Evolutionary conservation across 2,329 filamentous ascomycete genomes (phyloP).

Genomic region (Cyanodermella asteris): DNA sequence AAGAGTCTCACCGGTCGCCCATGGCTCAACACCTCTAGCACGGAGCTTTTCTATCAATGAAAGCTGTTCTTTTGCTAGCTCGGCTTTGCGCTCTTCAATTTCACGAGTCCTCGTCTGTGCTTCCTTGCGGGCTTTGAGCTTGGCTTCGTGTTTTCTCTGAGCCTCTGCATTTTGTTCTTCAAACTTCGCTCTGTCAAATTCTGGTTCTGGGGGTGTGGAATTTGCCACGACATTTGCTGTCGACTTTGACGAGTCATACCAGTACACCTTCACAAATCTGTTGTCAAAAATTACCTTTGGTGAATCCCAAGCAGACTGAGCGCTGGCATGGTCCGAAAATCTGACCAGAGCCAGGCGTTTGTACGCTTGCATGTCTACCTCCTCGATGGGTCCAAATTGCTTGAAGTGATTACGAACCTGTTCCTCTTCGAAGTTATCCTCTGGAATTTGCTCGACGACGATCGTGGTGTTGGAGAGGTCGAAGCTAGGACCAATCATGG

Average conservation of each 20-base stretch:
- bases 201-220: slow-evolving; percentile 17
- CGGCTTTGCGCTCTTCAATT: slow-evolving; percentile 29
- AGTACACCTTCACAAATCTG: slow-evolving; percentile 42
- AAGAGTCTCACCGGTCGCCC: slow-evolving; percentile 5
- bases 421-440: slow-evolving; percentile 32
- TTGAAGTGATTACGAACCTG: slow-evolving; percentile 34
- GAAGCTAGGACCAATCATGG: slow-evolving; percentile 27
- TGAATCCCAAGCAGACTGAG: slow-evolving; percentile 33
- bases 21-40: slow-evolving; percentile 14
- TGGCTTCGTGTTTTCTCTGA: slow-evolving; percentile 33
- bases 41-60: slow-evolving; percentile 27
- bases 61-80: slow-evolving; percentile 30
- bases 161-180: slow-evolving; percentile 32
- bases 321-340: slow-evolving; percentile 28
- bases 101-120: slow-evolving; percentile 27
- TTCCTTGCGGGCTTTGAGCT: slow-evolving; percentile 28
- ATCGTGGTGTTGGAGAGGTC: slow-evolving; percentile 33
- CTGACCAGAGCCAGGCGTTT: slow-evolving; percentile 33
- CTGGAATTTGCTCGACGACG: slow-evolving; percentile 39
- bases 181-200: slow-evolving; percentile 31
- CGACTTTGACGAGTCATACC: slow-evolving; percentile 25
- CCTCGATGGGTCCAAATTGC: slow-evolving; percentile 32
- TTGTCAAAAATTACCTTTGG: slow-evolving; percentile 43
- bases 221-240: slow-evolving; percentile 6
- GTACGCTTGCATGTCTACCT: slow-evolving; percentile 31